Percentiles rank a stretch among this genome's conserved stretches.
Conservation (phyloP, 179 eudicot genomes). For the Amaranthus tricolor region DNA sequence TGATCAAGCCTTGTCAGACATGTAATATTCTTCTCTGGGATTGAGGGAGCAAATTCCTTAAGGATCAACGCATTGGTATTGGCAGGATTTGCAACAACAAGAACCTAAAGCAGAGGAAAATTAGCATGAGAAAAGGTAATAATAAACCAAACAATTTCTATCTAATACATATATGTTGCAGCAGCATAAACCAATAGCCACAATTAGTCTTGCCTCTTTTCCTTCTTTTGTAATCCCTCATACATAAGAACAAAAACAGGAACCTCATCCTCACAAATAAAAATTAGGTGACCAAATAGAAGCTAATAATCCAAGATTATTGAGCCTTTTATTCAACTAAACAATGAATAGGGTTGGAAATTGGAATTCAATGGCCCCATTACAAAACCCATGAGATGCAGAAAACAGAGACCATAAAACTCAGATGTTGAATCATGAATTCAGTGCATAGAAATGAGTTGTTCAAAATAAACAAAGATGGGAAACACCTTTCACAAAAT, state of each 20-base stretch:
- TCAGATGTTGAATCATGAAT: background rate
- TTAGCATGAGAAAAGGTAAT: constrained; percentile 1
- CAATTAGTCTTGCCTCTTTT: background rate
- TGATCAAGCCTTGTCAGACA: constrained; percentile 89
- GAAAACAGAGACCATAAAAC: no score
- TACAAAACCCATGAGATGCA: background rate
- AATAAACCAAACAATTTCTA: background rate
- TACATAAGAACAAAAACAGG: background rate
- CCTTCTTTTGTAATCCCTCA: background rate
- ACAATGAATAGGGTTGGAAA: background rate
- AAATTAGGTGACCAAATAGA: background rate
- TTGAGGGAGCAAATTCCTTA: constrained; percentile 93
- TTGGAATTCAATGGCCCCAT: background rate
- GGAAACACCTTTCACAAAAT: background rate
- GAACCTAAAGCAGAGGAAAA: constrained; percentile 43
- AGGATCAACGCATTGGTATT: constrained; percentile 94
- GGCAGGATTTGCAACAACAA: constrained; percentile 99
- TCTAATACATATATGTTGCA: background rate
- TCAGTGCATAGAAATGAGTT: background rate
- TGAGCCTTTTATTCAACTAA: background rate
- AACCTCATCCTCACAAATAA: background rate
- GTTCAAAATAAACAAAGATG: background rate
- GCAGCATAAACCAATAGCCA: background rate
- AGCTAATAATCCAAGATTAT: background rate
- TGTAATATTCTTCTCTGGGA: constrained; percentile 78